phyloP scores from a whole-genome alignment of 176 grass and related monocot species.

The Bonia amplexicaulis region DNA sequence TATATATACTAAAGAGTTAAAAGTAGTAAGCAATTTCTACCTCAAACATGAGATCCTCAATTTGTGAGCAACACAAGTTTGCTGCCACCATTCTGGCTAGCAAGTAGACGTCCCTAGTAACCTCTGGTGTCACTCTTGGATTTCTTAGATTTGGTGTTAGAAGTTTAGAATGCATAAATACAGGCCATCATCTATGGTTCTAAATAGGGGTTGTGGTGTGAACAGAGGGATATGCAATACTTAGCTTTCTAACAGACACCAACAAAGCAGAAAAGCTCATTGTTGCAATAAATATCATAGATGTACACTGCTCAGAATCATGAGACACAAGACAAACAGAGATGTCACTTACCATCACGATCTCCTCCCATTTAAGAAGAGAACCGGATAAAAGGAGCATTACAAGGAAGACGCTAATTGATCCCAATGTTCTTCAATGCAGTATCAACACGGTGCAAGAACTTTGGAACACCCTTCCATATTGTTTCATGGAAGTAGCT shows the following conservation, averaged over 20 bases:
- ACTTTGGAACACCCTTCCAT: conserved; percentile 85
- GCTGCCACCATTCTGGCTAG: conserved; percentile 78
- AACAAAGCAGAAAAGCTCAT: background rate
- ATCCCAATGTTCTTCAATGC: conserved; percentile 80
- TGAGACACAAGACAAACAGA: too few relatives aligned
- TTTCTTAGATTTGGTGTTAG: conserved; percentile 44
- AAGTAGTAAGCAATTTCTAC: conserved; percentile 30
- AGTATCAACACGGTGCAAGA: conserved; percentile 69
- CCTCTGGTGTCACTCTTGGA: conserved; percentile 79
- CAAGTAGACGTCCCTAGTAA: conserved; percentile 79
- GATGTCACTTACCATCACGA: too few relatives aligned
- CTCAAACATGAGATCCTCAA: conserved; percentile 91
- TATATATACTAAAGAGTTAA: background rate
- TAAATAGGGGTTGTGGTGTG: background rate
- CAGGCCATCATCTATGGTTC: background rate
- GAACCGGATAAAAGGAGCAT: conserved; percentile 80
- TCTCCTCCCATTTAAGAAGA: conserved; percentile 82
- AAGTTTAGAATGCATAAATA: conserved; percentile 1
- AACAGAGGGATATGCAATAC: background rate
- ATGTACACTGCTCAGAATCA: too few relatives aligned
- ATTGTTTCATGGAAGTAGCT: conserved; percentile 88
- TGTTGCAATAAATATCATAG: too few relatives aligned
- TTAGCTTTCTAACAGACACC: background rate
- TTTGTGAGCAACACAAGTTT: conserved; percentile 68
- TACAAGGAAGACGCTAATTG: conserved; percentile 73